Percentiles rank a stretch among this genome's conserved stretches.
Evolutionary conservation across 352 stramenopile genomes (phyloP).

Genomic region (Phytophthora multivora): DNA sequence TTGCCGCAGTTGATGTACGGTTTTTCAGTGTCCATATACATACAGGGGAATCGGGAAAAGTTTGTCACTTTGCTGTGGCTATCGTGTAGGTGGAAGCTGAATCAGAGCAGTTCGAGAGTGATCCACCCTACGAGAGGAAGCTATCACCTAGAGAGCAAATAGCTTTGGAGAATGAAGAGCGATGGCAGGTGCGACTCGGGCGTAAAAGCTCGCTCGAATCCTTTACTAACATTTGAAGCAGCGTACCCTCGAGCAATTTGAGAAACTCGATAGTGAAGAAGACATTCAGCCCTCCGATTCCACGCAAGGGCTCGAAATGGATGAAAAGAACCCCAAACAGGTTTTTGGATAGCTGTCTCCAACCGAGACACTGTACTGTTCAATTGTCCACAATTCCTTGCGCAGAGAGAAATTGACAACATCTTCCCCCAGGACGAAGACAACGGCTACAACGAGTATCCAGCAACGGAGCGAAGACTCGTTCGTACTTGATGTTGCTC

Average conservation of each 20-base stretch:
- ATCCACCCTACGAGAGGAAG: conserved; percentile 8
- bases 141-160: conserved; percentile 8
- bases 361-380: background rate
- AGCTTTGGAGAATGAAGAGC: conserved; percentile 10
- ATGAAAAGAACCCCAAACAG: background rate
- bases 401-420: background rate
- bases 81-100: conserved; percentile 1
- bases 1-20: background rate
- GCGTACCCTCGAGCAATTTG: conserved; percentile 6
- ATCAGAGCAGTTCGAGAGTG: background rate
- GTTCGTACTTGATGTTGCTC: conserved; percentile 4
- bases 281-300: background rate
- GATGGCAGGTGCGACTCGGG: conserved; percentile 12
- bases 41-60: background rate
- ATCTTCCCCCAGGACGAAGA: background rate
- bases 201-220: background rate
- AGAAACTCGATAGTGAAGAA: conserved; percentile 2
- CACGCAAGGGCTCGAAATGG: background rate
- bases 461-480: conserved; percentile 20
- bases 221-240: background rate
- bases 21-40: background rate
- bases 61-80: background rate
- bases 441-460: conserved; percentile 1
- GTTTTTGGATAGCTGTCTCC: background rate
- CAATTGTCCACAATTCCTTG: background rate